Percentiles rank a stretch among this genome's conserved stretches.
Evolutionary conservation across 1,284 basidiomycete species (phyloP).

Genomic region (Porogramme epimiltina): DNA sequence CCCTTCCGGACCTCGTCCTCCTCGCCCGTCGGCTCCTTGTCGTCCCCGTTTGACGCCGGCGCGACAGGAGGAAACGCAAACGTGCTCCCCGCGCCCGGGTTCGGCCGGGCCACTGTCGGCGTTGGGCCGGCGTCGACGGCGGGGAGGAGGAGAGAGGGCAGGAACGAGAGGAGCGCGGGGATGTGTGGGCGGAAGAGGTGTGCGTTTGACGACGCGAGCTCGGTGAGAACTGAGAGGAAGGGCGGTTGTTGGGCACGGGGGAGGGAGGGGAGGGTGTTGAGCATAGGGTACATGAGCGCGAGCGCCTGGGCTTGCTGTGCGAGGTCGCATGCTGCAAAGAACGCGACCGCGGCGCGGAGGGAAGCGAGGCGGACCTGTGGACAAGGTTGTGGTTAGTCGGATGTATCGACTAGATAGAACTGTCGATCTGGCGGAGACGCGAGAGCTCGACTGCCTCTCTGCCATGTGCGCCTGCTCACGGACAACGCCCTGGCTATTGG

Average conservation of each 20-base stretch:
- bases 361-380: slow-evolving; percentile 59
- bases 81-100: slow-evolving; percentile 43
- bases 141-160: slow-evolving; percentile 66
- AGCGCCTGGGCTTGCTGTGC: slow-evolving; percentile 58
- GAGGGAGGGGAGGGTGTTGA: slow-evolving; percentile 61
- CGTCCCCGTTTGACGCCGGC: slow-evolving; percentile 17
- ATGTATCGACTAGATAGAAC: too few relatives aligned
- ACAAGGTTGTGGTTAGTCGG: not conserved
- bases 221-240: slow-evolving; percentile 70
- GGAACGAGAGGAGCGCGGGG: slow-evolving; percentile 59
- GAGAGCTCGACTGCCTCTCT: too few relatives aligned
- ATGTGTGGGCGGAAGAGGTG: slow-evolving; percentile 70
- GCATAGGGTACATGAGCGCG: slow-evolving; percentile 63
- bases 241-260: slow-evolving; percentile 56
- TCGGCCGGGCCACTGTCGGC: slow-evolving; percentile 69
- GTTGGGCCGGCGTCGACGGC: slow-evolving; percentile 71
- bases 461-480: too few relatives aligned
- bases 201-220: slow-evolving; percentile 68
- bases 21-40: slow-evolving; percentile 39
- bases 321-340: slow-evolving; percentile 57
- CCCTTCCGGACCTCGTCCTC: slow-evolving; percentile 62
- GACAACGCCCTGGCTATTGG: too few relatives aligned
- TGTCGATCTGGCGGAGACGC: too few relatives aligned
- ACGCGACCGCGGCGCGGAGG: slow-evolving; percentile 63
- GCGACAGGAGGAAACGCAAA: slow-evolving; percentile 59